Percentiles rank a stretch among this genome's conserved stretches.
Conservation (phyloP, 495 filamentous ascomycete species). For the Sphaerosporella brunnea region DNA sequence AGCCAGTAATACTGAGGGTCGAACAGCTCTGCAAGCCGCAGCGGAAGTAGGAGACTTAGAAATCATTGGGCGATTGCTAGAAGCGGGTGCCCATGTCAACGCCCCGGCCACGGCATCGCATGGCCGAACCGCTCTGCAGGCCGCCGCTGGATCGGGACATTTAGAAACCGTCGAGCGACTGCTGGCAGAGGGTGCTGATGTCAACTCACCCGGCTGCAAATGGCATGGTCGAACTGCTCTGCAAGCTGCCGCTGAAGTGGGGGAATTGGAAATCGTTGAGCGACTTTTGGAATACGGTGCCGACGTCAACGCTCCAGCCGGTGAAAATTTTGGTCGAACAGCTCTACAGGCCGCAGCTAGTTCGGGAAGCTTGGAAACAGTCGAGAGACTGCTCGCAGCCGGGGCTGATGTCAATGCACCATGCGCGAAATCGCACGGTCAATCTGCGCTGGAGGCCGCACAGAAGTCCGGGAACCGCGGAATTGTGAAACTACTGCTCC, state of each 20-base stretch:
- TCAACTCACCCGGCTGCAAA: background rate
- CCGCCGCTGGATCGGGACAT: background rate
- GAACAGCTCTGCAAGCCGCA: conserved; percentile 1
- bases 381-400: background rate
- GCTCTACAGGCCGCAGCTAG: background rate
- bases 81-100: background rate
- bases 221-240: background rate
- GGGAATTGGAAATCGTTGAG: background rate
- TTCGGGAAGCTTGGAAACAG: background rate
- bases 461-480: background rate
- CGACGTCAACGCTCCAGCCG: background rate
- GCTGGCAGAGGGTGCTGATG: background rate
- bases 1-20: background rate
- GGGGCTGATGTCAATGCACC: background rate
- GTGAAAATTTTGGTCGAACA: background rate
- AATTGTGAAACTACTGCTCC: background rate
- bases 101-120: background rate
- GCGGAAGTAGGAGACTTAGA: background rate
- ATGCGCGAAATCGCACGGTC: background rate
- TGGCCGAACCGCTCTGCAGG: background rate
- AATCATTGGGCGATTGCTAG: background rate
- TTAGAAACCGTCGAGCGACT: background rate
- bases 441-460: background rate
- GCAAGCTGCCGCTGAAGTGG: background rate
- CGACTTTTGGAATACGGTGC: background rate